These are phyloP conservation scores for Penicillium ucsense DNA, from an alignment of 495 filamentous ascomycete genomes.

Conservation along the genomic window DNA sequence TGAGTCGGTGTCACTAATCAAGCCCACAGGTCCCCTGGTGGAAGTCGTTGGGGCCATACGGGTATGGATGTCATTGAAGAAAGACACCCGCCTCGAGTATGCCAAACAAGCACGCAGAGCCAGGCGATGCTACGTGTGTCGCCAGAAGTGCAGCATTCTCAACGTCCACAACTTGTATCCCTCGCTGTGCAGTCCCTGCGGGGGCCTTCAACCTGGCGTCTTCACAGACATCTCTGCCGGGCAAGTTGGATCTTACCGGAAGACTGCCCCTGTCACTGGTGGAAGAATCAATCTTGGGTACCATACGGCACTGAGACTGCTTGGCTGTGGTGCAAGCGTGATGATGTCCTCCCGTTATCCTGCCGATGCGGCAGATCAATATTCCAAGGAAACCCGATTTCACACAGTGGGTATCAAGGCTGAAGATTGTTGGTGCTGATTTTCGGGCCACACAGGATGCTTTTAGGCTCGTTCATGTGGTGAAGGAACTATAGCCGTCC, in stretches of 20 bases:
- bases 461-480: constrained; percentile 24
- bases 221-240: constrained; percentile 23
- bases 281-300: constrained; percentile 39
- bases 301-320: constrained; percentile 30
- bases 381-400: constrained; percentile 25
- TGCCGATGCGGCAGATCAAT: constrained; percentile 31
- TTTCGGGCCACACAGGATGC: constrained; percentile 37
- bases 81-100: not conserved
- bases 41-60: constrained; percentile 13
- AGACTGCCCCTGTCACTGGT: constrained; percentile 38
- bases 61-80: constrained; percentile 8
- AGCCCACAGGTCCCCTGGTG: constrained; percentile 8
- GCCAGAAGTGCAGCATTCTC: constrained; percentile 13
- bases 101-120: not conserved
- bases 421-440: constrained; percentile 37
- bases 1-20: constrained; percentile 4
- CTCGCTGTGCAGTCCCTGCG: constrained; percentile 32
- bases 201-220: constrained; percentile 26
- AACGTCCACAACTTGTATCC: constrained; percentile 22
- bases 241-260: constrained; percentile 18
- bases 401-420: constrained; percentile 16
- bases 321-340: constrained; percentile 38
- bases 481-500: constrained; percentile 21
- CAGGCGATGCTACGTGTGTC: constrained; percentile 35
- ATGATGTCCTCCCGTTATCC: constrained; percentile 40